Percentiles rank a stretch among this genome's conserved stretches.
Conservation (phyloP, 441 rosid genomes). For the Flueggea neowawraea region DNA sequence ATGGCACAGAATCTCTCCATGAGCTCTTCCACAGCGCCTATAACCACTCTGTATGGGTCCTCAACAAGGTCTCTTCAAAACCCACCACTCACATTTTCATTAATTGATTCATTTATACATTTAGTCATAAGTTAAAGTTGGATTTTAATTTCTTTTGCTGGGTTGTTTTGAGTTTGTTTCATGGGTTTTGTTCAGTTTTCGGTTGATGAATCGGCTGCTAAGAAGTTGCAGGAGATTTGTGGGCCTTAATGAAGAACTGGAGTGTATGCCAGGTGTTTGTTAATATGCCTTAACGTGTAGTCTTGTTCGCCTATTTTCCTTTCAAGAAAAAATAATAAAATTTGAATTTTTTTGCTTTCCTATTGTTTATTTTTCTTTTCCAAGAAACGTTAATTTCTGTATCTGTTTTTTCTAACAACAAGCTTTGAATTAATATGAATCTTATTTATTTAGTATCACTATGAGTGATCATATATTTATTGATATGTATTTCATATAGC, state of each 20-base stretch:
- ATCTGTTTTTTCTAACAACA: too few species aligned
- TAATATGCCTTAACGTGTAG: conserved; percentile 21
- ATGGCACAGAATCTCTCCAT: conserved; percentile 48
- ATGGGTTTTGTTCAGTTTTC: conserved; percentile 46
- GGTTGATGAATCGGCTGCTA: conserved; percentile 69
- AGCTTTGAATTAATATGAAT: too few species aligned
- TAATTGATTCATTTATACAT: too few species aligned
- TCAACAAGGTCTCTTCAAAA: conserved; percentile 52
- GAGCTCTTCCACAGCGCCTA: conserved; percentile 83
- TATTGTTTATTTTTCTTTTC: too few species aligned
- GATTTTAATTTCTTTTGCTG: conserved; percentile 4
- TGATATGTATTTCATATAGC: too few species aligned
- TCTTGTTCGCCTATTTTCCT: not conserved
- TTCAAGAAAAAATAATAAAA: too few species aligned
- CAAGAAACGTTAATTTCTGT: too few species aligned
- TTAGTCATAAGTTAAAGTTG: too few species aligned
- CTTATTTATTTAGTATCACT: too few species aligned
- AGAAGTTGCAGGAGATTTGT: conserved; percentile 42
- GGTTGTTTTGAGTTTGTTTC: not conserved
- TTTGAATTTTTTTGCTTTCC: too few species aligned
- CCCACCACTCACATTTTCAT: too few species aligned
- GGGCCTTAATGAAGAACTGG: conserved; percentile 7
- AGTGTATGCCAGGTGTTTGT: conserved; percentile 39
- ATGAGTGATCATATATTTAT: too few species aligned
- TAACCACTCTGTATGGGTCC: conserved; percentile 88